Base-by-base conservation (phyloP, 768 basidiomycete genomes). In the Trametes cubensis region DNA sequence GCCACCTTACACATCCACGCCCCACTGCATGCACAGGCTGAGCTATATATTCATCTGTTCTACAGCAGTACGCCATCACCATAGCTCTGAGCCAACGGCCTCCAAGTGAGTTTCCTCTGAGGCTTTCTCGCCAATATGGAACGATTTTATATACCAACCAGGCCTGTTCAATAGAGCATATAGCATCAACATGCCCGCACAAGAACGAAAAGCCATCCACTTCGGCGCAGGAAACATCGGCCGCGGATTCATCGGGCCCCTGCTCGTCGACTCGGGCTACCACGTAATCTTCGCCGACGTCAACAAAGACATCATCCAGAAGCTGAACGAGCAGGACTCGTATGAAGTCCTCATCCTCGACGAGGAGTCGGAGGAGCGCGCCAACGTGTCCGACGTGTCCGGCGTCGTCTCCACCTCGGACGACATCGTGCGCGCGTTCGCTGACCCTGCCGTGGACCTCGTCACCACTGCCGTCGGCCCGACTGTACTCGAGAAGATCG, bases 201-300 rank as follows among this genome's bases (percentile, higher is more conserved):
- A 25, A 14, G 51, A 69, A n/a, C 68, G 63, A 4, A 71, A 65
- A 54, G 75, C 73, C 10, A 68, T 78, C 50, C 77, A 78, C 62
- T 77, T 78, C 55, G 77, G 77, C 28, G 77, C 76, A 3, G 76
- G 76, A 6, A 77, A 76, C 66, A 76, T 77, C 48, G 77, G 77
- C 14, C 71, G 75, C 7, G 77, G 77, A 8, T 77, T 78, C 64
- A 78, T 78, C 52, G 77, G 75, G 0, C 76, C 77, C 11, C 70
- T 78, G 15, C 73, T 78, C 39, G 63, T 66, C 15, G 65, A 73
- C 38, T 75, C 76, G 0, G 76, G 76, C 25, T 78, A 76, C 60
- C 75, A 76, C 57, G 75, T 78, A 64, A 60, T 73, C 34, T 78
- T 78, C 61, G 66, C 74, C 2, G 77, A 78, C 49, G 70, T 76